A percentile compares a stretch with the other conserved stretches of the same genome.
Conservation (phyloP, 2,329 filamentous ascomycete species). For the Exophiala oligosperma region DNA sequence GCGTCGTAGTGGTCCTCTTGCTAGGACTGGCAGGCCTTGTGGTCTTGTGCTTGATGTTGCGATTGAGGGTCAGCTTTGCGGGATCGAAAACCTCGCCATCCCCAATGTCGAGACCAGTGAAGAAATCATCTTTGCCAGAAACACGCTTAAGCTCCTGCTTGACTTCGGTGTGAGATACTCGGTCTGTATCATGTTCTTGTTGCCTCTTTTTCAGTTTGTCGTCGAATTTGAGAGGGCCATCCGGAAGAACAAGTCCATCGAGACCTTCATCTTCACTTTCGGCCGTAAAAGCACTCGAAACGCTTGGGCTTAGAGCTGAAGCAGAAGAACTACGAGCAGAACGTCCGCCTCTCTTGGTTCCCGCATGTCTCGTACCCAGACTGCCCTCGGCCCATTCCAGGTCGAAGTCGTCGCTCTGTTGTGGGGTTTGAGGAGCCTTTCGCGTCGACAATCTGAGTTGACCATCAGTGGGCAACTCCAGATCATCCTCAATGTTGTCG, state of each 20-base stretch:
- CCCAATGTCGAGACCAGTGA: slow-evolving; percentile 83
- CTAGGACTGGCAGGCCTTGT: slow-evolving; percentile 65
- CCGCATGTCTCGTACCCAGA: slow-evolving; percentile 84
- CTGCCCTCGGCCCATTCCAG: slow-evolving; percentile 89
- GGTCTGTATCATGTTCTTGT: slow-evolving; percentile 45
- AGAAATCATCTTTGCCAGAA: slow-evolving; percentile 68
- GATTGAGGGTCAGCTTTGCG: slow-evolving; percentile 79
- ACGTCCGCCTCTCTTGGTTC: slow-evolving; percentile 75
- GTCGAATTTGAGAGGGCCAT: slow-evolving; percentile 78
- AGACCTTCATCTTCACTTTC: slow-evolving; percentile 94
- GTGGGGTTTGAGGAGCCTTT: slow-evolving; percentile 62
- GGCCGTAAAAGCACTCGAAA: slow-evolving; percentile 84
- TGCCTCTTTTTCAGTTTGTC: slow-evolving; percentile 74
- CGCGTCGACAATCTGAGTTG: slow-evolving; percentile 61
- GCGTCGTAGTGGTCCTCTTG: slow-evolving; percentile 68
- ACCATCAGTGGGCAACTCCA: slow-evolving; percentile 69
- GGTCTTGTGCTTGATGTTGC: slow-evolving; percentile 85
- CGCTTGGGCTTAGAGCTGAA: slow-evolving; percentile 87
- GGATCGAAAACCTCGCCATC: slow-evolving; percentile 79
- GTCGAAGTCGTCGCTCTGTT: slow-evolving; percentile 73
- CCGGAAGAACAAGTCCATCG: slow-evolving; percentile 82
- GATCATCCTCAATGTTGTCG: slow-evolving; percentile 71
- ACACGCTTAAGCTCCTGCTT: slow-evolving; percentile 32
- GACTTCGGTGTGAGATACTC: slow-evolving; percentile 37
- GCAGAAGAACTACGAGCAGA: slow-evolving; percentile 83